Evolutionary conservation across 176 grass and related monocot genomes (phyloP), one percentile per base, ranked within the genome.

Genomic region (Oryza punctata): DNA sequence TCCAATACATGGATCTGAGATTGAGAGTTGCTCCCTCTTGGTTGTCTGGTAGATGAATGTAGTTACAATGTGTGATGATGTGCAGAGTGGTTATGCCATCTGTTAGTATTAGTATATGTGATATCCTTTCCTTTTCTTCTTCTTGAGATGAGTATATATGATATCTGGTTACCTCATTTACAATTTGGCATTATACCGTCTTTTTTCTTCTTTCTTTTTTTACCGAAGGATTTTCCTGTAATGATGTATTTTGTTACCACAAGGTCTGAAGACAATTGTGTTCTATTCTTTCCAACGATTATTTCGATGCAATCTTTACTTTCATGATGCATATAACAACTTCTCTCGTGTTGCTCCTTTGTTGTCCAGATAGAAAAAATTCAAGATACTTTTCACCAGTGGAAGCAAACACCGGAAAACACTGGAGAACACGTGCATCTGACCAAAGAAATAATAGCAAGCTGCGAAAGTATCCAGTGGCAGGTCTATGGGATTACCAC

Each of bases 381-480:
- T 60, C 96, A 94, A 85, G 86, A 85, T 45, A 95, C 87, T 78
- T 94, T 98, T 59, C 75, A 87, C 70, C 91, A 94, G 89, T 89
- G 91, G 96, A 87, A 98, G 70, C 81, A 94, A 77, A 87, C 85
- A 19, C 96, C 91, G 85, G 82, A 74, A 81, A 88, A 95, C 73
- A 95, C 93, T 25, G 85, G 93, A 85, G 93, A 98, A 70, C 83
- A 87, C 87, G 89, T 95, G 50, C 91, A 98, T 88, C 73, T 95
- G 44, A 90, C 93, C 33, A 98, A 88, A 84, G 93, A 96, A 69
- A 83, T 98, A 21, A 69, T 98, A 46, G 67, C 93, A 60, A 95
- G 82, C 69, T 95, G 93, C 5, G 93, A 98, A 89, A 98, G 91
- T 70, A 82, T 95, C 52, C 87, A 92, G 60, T 98, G 93, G 91